phyloP scores from a whole-genome alignment of 1,139 yeast species.

The Candida tunisiensis region DNA sequence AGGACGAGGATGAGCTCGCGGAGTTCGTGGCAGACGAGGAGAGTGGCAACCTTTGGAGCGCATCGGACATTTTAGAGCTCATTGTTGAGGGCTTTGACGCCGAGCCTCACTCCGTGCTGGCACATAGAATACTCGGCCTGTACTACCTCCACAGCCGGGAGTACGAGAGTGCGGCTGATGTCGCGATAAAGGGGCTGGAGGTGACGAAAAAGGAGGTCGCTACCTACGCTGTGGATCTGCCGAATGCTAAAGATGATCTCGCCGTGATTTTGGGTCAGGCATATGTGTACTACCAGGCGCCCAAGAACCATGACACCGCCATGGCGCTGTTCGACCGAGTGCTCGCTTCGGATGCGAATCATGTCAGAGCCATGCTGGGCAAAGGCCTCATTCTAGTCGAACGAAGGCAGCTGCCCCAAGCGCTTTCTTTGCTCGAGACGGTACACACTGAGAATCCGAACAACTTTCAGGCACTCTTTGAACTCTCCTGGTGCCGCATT shows the following conservation, averaged over 20 bases:
- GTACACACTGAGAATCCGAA: conserved; percentile 36
- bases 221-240: conserved; percentile 29
- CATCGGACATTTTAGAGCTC: conserved; percentile 36
- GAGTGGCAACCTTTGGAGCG: no score
- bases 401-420: conserved; percentile 37
- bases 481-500: conserved; percentile 67
- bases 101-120: conserved; percentile 35
- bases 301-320: conserved; percentile 70
- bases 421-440: conserved; percentile 32
- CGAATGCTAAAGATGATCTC: conserved; percentile 39
- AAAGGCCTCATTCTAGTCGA: conserved; percentile 66
- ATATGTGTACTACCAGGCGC: conserved; percentile 77
- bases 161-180: conserved; percentile 43
- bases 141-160: conserved; percentile 46
- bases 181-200: conserved; percentile 45
- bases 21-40: no score
- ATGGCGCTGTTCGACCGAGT: conserved; percentile 52
- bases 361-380: conserved; percentile 57
- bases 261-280: conserved; percentile 56
- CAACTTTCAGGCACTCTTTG: conserved; percentile 45
- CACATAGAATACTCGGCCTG: conserved; percentile 46
- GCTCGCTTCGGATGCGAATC: conserved; percentile 31
- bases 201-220: conserved; percentile 28
- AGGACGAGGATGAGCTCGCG: no score
- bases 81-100: conserved; percentile 37